Evolutionary conservation across 257 asterid species (phyloP), one percentile per base, ranked within the genome.

Genomic region (Petrea volubilis): DNA sequence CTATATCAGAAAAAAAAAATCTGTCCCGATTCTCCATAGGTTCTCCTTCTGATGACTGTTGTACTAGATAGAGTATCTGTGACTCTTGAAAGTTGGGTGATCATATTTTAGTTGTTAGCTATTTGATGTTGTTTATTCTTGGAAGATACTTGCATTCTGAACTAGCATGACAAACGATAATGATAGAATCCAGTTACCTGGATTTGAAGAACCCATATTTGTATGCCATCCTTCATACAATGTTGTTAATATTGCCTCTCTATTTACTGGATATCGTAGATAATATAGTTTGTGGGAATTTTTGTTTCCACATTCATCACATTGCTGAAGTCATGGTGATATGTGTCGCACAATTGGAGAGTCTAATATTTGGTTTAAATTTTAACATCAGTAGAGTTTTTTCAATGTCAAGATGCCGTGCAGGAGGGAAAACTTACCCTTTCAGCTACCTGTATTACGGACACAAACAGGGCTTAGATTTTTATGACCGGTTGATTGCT

Each of bases 221-320:
- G 15, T 31, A 3, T 15, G 41, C 20, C 34, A 46, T 44, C 33
- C 13, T 59, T 38, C 20, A 52, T 23, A n/a, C n/a, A 60, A 29
- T 47, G 28, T 31, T 5, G n/a, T 29, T 29, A 28, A 17, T 58
- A 6, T 31, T 17, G 31, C 44, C 31, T 24, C 34, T 50, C 25
- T 33, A 14, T 51, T 68, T 78, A 36, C 61, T 72, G 43, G 20
- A 72, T 53, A 25, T 7, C 24, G 4, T 51, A 36, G 38, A 17
- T 17, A 9, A 28, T 52, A 64, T 63, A 59, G 52, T 14, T 46
- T 60, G 27, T 28, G 14, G n/a, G 50, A 71, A 38, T 29, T 34
- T 55, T 38, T 36, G 24, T 64, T 50, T 29, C 14, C 51, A 47
- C 7, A 6, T 64, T 38, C 46, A 23, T 18, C 40, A 58, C 28